Percentiles rank a stretch among this genome's conserved stretches.
phyloP scores from a whole-genome alignment of 2,329 filamentous ascomycete species.

The Colletotrichum aenigma region DNA sequence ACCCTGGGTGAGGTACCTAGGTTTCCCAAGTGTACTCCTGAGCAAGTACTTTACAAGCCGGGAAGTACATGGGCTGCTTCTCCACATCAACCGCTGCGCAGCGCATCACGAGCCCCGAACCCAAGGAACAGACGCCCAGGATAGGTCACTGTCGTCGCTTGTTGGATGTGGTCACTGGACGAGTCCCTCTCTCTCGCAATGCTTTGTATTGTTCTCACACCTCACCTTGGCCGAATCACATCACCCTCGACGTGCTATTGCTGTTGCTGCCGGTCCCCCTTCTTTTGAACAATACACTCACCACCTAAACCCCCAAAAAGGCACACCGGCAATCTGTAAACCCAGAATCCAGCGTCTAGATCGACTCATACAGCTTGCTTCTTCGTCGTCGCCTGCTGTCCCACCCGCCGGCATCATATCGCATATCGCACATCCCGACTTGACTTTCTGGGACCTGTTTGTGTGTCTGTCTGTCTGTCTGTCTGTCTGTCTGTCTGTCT shows the following conservation, averaged over 20 bases:
- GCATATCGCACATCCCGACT: not conserved
- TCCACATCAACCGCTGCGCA: conserved; percentile 11
- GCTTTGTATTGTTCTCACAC: not conserved
- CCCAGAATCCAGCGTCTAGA: not conserved
- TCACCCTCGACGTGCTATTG: not conserved
- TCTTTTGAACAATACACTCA: not conserved
- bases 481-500: not conserved
- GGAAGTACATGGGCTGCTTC: not conserved
- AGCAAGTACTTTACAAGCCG: not conserved
- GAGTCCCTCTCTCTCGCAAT: not conserved
- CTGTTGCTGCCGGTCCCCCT: not conserved
- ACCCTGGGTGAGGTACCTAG: not conserved
- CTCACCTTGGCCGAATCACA: not conserved
- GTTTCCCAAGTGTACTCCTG: not conserved
- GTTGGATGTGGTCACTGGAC: not conserved
- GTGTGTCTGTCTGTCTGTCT: not conserved
- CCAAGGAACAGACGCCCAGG: not conserved
- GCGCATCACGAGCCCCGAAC: conserved; percentile 17
- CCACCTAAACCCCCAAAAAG: not conserved
- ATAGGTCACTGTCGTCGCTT: not conserved
- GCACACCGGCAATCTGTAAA: not conserved
- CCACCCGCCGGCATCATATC: not conserved
- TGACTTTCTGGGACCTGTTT: not conserved
- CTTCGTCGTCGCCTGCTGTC: not conserved
- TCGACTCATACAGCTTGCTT: not conserved